Percentiles rank a stretch among this genome's conserved stretches.
Conservation (phyloP, 768 basidiomycete genomes). For the Amylocystis lapponica region DNA sequence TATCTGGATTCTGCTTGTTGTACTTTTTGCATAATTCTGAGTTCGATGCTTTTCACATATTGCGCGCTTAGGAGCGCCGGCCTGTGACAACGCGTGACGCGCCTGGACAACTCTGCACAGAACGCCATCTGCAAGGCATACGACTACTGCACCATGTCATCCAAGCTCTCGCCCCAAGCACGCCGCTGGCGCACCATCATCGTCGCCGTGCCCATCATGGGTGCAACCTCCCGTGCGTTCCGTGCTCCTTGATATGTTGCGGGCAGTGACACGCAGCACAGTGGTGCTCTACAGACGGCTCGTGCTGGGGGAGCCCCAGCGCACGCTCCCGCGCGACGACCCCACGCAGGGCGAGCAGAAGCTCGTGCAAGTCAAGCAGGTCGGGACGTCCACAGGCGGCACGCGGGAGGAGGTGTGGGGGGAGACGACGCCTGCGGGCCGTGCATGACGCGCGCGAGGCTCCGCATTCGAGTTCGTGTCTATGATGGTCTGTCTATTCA, state of each 20-base stretch:
- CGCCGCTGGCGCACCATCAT: conserved; percentile 49
- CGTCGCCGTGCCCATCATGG: conserved; percentile 58
- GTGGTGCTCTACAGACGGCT: conserved; percentile 66
- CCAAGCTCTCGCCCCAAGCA: conserved; percentile 42
- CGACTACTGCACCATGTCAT: too few species aligned
- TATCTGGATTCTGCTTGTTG: too few species aligned
- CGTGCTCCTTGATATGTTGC: background rate
- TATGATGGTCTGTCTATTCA: background rate
- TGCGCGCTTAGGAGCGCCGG: too few species aligned
- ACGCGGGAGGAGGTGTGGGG: background rate
- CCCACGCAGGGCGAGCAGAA: conserved; percentile 5
- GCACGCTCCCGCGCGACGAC: conserved; percentile 28
- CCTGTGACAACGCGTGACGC: too few species aligned
- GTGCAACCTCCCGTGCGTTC: conserved; percentile 54
- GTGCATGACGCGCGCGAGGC: background rate
- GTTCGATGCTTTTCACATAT: too few species aligned
- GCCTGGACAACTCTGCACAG: too few species aligned
- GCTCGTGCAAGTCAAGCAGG: background rate
- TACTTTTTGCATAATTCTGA: too few species aligned
- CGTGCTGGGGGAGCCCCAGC: conserved; percentile 44
- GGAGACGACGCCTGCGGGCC: background rate
- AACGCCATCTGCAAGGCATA: too few species aligned
- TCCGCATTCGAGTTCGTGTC: background rate
- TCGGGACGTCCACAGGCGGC: background rate
- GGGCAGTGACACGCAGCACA: too few species aligned